Evolutionary conservation across 2,329 filamentous ascomycete genomes (phyloP), one percentile per base, ranked within the genome.

Genomic region (Colletotrichum navitas): DNA sequence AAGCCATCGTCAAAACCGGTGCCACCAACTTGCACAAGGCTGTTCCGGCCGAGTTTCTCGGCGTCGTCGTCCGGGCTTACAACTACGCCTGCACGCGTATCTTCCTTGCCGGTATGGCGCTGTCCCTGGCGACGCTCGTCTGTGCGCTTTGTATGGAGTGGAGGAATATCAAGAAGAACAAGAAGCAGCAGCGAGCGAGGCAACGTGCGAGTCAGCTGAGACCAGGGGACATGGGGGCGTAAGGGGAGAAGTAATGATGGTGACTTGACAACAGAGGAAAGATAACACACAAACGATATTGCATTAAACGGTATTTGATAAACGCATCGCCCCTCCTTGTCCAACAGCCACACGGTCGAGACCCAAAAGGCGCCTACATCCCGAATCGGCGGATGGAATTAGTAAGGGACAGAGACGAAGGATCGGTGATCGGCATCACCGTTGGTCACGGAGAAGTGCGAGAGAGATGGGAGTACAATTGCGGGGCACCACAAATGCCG

Each of bases 71-170:
- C 1, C 74, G 82, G 0, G 91, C 90, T 0, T 94, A 94, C 81
- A 93, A 93, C 77, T 80, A 84, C 54, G 88, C 90, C 0, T 83
- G 92, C 47, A 89, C 86, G 0, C 82, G 87, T 69, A 89, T 90
- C 4, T 94, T 92, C 77, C 86, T 92, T 68, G 87, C 90, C 1
- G 85, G 85, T 5, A 82, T 91, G 63, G 91, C 87, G 0, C 80
- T 92, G 72, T 84, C 86, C 0, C 80, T 85, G 7, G 76, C 87
- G 2, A 87, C 87, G 14, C 82, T 93, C 8, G n/a, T 91, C 12
- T 89, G 87, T 10, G 85, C 88, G 0, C 76, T 87, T 2, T 85
- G 85, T 29, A 86, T 93, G 74, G 87, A 93, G 79, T 93, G 91
- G 91, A 89, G 84, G 78, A 90, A 83, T 74, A 89, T 93, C 76